Evolutionary conservation across 1,284 basidiomycete species (phyloP), one percentile per base, ranked within the genome.

Genomic region (Ganoderma sinense): DNA sequence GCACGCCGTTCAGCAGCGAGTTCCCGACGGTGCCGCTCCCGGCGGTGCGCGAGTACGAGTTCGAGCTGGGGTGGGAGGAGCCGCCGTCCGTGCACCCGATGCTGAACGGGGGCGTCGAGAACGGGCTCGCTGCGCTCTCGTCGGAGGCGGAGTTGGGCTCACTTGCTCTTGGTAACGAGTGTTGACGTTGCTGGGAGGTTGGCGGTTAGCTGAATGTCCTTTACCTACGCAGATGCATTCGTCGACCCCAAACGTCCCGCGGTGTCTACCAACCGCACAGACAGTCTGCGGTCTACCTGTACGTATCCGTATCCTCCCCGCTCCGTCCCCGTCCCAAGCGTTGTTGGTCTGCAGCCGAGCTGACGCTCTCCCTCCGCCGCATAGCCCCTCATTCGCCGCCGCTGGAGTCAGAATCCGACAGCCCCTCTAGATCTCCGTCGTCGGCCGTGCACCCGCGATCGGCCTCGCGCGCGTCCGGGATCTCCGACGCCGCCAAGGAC

Each of bases 1-100:
- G 55, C n/a, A 65, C 64, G 23, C 64, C 64, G 18, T 53, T 55
- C 51, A 59, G 56, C 56, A 14, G 31, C 56, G 56, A 59, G 56
- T 59, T 59, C n/a, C 14, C 56, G 18, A 20, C 56, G 56, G 33
- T 59, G 33, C 56, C 56, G 31, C 56, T 59, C 33, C 33, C 56
- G 2, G 56, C 56, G 2, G 56, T 59, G 8, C 56, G 33, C 33
- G 56, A 59, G 31, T 59, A 59, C 56, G 56, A 59, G 56, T 59
- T 39, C 20, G 56, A 59, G 56, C 56, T 33, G 33, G 56, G 39
- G 18, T 59, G 56, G 56, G 56, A 59, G 33, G 56, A 59, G 56
- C 56, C 33, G 6, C 33, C 10, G 31, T 23, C 31, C 31, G 31
- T 58, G 16, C 31, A 58, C 18, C 55, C 29, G 1, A 33, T 33